Evolutionary conservation across 208 protist species (phyloP), one percentile per base, ranked within the genome.

Genomic region (Leishmania lainsoni): DNA sequence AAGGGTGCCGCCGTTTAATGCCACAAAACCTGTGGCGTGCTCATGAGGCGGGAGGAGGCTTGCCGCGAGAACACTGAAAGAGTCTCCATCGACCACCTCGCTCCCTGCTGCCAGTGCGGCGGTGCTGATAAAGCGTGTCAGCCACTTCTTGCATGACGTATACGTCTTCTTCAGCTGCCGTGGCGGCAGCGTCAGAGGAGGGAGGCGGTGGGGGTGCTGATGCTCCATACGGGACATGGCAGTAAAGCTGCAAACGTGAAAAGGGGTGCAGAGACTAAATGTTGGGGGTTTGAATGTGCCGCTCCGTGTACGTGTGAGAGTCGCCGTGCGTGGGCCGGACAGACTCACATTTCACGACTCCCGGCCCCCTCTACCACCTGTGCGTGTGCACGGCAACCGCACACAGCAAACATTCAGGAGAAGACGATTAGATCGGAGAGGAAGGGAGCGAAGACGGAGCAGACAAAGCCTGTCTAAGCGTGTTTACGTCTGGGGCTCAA

Each of bases 1-100:
- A 3, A 92, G 81, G 29, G 89, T 76, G 56, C 92, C 92, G 5
- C 85, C 87, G 70, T 95, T 95, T n/a, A 95, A 69, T 3, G 84
- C 92, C 39, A 95, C 75, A 73, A 91, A 92, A 1, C 87, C 92
- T 29, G 77, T 84, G 0, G 74, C 66, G 26, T 63, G 59, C 66
- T n/a, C 73, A 17, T 52, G 78, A 29, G 56, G 52, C 6, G 51
- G 29, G 29, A 61, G 48, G 9, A 81, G 14, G 39, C 59, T 16
- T 49, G 26, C 49, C 51, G 20, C 61, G 10, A 80, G 45, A 12
- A 35, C 35, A 32, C n/a, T 56, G 16, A 78, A 58, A 5, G 2
- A 9, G n/a, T 61, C 48, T 2, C 32, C 61, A 49, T 65, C 58
- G 58, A 35, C 12, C 1, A 56, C 52, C 20, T 54, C 45, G 29